Evolutionary conservation across 1,284 basidiomycete species (phyloP), one percentile per base, ranked within the genome.

Genomic region (Marasmius sp.): DNA sequence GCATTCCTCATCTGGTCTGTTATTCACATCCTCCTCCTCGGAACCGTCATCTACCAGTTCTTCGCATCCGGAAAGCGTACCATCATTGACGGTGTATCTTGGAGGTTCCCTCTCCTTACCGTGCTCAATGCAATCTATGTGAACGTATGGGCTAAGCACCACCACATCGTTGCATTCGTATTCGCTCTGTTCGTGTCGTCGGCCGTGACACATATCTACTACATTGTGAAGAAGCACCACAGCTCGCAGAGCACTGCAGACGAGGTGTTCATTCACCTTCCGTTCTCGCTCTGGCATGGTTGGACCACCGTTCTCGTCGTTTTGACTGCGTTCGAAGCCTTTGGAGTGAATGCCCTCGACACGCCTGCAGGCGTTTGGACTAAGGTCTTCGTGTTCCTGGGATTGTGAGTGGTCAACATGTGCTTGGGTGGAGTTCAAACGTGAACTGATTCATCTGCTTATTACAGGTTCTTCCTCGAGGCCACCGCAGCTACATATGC

Each of bases 301-400:
- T 97, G 95, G 91, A 94, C 93, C 14, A 95, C 94, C 55, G 91
- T 97, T 57, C 86, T 97, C 61, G 91, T 97, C 67, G 82, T 97
- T 65, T 79, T 97, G 64, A 91, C 93, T 52, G 90, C 85, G 3
- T 97, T 98, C 74, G 90, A 95, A 73, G 95, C 94, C 0, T 97
- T 97, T 70, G 95, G 95, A 66, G 87, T 89, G 63, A 84, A 95
- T 73, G 86, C 92, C 0, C 70, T 81, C 67, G 75, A 74, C 55
- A 80, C 91, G 67, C 75, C 75, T 48, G 88, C 94, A 1, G 94
- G 94, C 27, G 77, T 95, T 62, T 94, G 93, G 87, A 97, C 94
- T 72, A 95, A 97, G 74, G 86, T 94, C 69, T 93, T 96, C 67
- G 95, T 96, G 62, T 97, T 97, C 86, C 86, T 97, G 51, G 92